A percentile compares a stretch with the other conserved stretches of the same genome.
Evolutionary conservation across 2,329 filamentous ascomycete genomes (phyloP).

Genomic region (Nemania sp.): DNA sequence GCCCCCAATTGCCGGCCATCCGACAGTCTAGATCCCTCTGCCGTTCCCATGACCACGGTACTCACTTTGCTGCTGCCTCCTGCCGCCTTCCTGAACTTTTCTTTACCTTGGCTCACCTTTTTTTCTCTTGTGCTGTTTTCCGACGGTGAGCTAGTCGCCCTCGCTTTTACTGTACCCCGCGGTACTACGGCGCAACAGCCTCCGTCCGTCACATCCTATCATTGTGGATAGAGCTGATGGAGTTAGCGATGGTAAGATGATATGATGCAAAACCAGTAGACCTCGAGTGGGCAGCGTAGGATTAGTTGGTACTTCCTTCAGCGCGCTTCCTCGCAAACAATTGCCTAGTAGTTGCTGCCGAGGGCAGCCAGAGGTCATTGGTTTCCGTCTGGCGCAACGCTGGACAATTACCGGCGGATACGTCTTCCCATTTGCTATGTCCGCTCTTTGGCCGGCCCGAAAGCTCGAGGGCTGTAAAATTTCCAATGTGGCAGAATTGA

Average conservation of each 20-base stretch:
- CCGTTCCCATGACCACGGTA: slow-evolving; percentile 24
- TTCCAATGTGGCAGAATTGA: too few relatives aligned
- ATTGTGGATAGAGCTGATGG: slow-evolving; percentile 8
- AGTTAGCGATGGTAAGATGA: neutral
- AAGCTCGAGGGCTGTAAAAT: too few relatives aligned
- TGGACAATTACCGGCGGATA: slow-evolving; percentile 1
- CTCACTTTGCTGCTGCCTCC: slow-evolving; percentile 12
- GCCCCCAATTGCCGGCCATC: slow-evolving; percentile 14
- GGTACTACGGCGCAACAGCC: slow-evolving; percentile 1
- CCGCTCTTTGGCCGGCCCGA: too few relatives aligned
- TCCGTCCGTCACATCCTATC: slow-evolving; percentile 3
- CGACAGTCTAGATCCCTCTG: slow-evolving; percentile 20
- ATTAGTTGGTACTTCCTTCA: slow-evolving; percentile 3
- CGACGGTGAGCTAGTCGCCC: too few relatives aligned
- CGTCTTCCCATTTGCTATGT: neutral
- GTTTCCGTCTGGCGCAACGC: neutral
- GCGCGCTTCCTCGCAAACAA: slow-evolving; percentile 15
- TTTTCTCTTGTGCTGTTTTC: neutral
- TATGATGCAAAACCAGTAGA: slow-evolving; percentile 1
- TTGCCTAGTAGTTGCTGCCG: slow-evolving; percentile 7
- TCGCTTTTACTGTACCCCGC: too few relatives aligned
- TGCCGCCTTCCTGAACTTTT: neutral
- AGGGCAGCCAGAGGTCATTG: slow-evolving; percentile 8
- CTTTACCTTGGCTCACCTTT: slow-evolving; percentile 8
- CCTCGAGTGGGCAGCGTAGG: slow-evolving; percentile 7